Percentiles rank a stretch among this genome's conserved stretches.
Conservation (phyloP, 1,284 basidiomycete species). For the Tranzscheliella williamsii region DNA sequence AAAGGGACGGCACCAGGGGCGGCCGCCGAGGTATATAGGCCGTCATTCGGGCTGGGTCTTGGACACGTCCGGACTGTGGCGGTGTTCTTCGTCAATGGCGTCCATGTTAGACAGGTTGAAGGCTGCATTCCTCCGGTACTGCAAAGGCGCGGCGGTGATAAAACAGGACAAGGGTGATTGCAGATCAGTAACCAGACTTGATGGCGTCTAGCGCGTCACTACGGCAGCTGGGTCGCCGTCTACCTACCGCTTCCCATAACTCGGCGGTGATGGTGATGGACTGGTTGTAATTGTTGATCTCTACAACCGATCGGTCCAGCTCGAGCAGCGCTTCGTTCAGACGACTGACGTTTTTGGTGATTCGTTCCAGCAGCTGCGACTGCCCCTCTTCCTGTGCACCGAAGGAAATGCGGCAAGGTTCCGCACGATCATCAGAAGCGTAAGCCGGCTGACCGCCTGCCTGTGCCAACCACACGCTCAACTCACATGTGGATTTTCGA, state of each 20-base stretch:
- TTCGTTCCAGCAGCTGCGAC: conserved; percentile 82
- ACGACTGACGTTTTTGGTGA: conserved; percentile 83
- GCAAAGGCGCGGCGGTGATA: too few relatives aligned
- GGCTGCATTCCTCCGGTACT: conserved; percentile 56
- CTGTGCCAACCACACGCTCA: neutral
- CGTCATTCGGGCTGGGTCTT: too few relatives aligned
- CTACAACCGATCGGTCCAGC: conserved; percentile 73
- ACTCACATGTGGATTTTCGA: conserved; percentile 24
- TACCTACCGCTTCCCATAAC: conserved; percentile 55
- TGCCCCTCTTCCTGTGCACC: conserved; percentile 80
- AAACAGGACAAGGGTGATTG: too few relatives aligned
- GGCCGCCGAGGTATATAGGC: too few relatives aligned
- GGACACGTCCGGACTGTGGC: too few relatives aligned
- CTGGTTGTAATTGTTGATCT: conserved; percentile 59
- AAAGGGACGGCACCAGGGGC: too few relatives aligned
- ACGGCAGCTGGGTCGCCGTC: too few relatives aligned
- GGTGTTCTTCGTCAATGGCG: conserved; percentile 27
- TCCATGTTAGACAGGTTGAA: conserved; percentile 57
- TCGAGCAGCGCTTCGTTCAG: conserved; percentile 64
- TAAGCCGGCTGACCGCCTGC: too few relatives aligned
- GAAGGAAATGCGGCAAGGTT: too few relatives aligned
- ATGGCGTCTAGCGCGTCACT: too few relatives aligned
- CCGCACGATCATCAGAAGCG: too few relatives aligned
- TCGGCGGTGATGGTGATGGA: conserved; percentile 53
- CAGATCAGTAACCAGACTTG: too few relatives aligned